These are phyloP conservation scores for Hypoxylon sp. DNA, from an alignment of 2,329 filamentous ascomycete species.

Conservation along the genomic window DNA sequence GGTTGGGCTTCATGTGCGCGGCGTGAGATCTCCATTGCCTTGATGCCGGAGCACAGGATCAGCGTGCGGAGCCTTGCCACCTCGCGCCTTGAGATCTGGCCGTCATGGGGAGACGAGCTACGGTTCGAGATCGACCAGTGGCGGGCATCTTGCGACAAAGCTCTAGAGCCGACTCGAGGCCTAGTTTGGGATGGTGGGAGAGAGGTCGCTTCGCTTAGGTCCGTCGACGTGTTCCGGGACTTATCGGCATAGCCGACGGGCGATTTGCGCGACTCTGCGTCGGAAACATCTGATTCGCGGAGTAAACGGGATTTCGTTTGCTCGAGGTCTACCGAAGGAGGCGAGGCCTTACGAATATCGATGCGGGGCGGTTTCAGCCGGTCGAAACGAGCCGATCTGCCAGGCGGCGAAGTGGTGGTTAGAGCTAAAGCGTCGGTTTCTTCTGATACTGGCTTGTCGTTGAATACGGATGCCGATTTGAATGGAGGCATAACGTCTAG, in stretches of 20 bases:
- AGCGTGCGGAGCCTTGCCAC: conserved; percentile 82
- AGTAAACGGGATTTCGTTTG: conserved; percentile 34
- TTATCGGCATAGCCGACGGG: conserved; percentile 49
- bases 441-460: conserved; percentile 42
- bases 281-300: conserved; percentile 56
- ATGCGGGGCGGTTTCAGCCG: conserved; percentile 64
- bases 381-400: conserved; percentile 62
- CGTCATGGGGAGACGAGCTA: conserved; percentile 54
- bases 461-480: conserved; percentile 53
- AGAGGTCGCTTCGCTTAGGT: conserved; percentile 53
- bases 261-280: conserved; percentile 54
- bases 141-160: conserved; percentile 38
- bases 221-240: conserved; percentile 54
- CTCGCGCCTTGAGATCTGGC: conserved; percentile 75
- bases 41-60: conserved; percentile 87
- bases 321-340: conserved; percentile 52
- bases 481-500: conserved; percentile 68
- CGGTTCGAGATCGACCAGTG: conserved; percentile 68
- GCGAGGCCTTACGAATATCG: conserved; percentile 60
- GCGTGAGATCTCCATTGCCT: conserved; percentile 83
- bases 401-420: conserved; percentile 51
- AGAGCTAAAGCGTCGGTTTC: conserved; percentile 38
- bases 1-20: conserved; percentile 67
- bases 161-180: conserved; percentile 23
- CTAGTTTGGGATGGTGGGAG: conserved; percentile 43